phyloP scores from a whole-genome alignment of 352 stramenopile species.

The Pythium aristosporum region DNA sequence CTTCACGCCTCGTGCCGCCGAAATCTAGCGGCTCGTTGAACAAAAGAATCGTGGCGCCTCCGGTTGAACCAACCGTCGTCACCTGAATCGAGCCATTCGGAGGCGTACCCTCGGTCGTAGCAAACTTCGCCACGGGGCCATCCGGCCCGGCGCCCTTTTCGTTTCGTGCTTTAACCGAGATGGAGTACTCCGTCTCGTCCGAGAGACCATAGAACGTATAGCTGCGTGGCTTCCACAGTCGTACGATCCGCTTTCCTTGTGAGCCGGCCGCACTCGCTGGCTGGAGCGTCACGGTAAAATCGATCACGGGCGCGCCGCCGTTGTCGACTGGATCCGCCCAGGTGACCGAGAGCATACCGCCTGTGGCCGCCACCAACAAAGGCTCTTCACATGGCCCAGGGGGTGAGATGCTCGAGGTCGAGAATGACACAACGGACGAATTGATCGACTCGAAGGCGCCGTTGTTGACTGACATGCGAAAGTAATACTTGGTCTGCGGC shows the following conservation, averaged over 20 bases:
- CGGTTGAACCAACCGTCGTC: slow-evolving; percentile 28
- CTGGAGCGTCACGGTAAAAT: slow-evolving; percentile 28
- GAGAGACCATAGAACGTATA: slow-evolving; percentile 46
- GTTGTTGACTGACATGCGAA: slow-evolving; percentile 47
- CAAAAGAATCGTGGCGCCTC: slow-evolving; percentile 43
- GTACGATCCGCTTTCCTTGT: neutral
- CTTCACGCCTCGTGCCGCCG: slow-evolving; percentile 32
- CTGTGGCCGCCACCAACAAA: slow-evolving; percentile 13
- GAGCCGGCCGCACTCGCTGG: neutral
- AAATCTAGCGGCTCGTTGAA: slow-evolving; percentile 61
- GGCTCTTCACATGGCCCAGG: slow-evolving; percentile 43
- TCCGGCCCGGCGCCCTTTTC: slow-evolving; percentile 32
- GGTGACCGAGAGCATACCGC: slow-evolving; percentile 26
- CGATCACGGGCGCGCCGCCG: slow-evolving; percentile 38
- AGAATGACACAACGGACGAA: slow-evolving; percentile 31
- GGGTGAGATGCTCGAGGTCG: slow-evolving; percentile 42
- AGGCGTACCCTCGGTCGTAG: slow-evolving; percentile 32
- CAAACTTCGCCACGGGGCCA: slow-evolving; percentile 35
- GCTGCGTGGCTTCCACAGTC: neutral
- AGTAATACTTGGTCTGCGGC: slow-evolving; percentile 34
- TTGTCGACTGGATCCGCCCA: slow-evolving; percentile 45
- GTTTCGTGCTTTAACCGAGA: slow-evolving; percentile 50
- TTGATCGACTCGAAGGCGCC: slow-evolving; percentile 43
- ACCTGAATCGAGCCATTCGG: slow-evolving; percentile 37
- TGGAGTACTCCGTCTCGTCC: slow-evolving; percentile 35